These are phyloP conservation scores for Ustilago lituana DNA, from an alignment of 1,284 basidiomycete species.

Conservation along the genomic window DNA sequence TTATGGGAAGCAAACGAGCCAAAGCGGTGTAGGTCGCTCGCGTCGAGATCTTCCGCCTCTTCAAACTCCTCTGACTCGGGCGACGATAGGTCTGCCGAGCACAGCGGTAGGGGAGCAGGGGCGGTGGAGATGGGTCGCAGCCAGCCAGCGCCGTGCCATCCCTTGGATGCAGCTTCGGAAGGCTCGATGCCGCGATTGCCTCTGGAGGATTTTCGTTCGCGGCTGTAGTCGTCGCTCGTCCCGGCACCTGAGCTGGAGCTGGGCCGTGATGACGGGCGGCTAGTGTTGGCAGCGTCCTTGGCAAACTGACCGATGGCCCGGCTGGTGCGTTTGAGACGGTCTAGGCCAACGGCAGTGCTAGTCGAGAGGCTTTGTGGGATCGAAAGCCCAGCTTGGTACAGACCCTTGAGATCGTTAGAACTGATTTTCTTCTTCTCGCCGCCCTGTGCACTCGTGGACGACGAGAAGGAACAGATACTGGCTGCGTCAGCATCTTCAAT, in stretches of 20 bases:
- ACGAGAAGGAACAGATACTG: slow-evolving; percentile 15
- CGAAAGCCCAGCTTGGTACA: slow-evolving; percentile 33
- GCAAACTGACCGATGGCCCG: slow-evolving; percentile 35
- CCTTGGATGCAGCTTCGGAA: slow-evolving; percentile 35
- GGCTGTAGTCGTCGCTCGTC: slow-evolving; percentile 10
- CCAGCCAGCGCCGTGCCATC: slow-evolving; percentile 52
- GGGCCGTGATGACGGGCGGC: slow-evolving; percentile 15
- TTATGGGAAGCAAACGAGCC: slow-evolving; percentile 8
- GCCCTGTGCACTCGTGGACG: not conserved
- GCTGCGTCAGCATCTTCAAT: slow-evolving; percentile 8
- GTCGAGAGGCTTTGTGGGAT: slow-evolving; percentile 35
- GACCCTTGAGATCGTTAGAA: slow-evolving; percentile 33
- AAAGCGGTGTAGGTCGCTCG: slow-evolving; percentile 1
- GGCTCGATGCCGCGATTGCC: slow-evolving; percentile 42
- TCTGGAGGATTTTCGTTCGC: slow-evolving; percentile 22
- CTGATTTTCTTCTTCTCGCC: slow-evolving; percentile 19
- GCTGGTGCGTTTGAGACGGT: slow-evolving; percentile 33
- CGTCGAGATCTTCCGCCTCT: slow-evolving; percentile 6
- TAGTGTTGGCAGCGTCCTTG: slow-evolving; percentile 20
- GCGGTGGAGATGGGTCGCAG: slow-evolving; percentile 30
- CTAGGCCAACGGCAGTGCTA: slow-evolving; percentile 36
- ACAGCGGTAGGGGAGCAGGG: slow-evolving; percentile 18
- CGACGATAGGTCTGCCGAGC: slow-evolving; percentile 9
- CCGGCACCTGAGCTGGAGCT: slow-evolving; percentile 6
- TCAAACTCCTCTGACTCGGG: slow-evolving; percentile 15